Percentiles rank a stretch among this genome's conserved stretches.
Evolutionary conservation across 208 protist species (phyloP).

Genomic region (Wallacemonas sp.): DNA sequence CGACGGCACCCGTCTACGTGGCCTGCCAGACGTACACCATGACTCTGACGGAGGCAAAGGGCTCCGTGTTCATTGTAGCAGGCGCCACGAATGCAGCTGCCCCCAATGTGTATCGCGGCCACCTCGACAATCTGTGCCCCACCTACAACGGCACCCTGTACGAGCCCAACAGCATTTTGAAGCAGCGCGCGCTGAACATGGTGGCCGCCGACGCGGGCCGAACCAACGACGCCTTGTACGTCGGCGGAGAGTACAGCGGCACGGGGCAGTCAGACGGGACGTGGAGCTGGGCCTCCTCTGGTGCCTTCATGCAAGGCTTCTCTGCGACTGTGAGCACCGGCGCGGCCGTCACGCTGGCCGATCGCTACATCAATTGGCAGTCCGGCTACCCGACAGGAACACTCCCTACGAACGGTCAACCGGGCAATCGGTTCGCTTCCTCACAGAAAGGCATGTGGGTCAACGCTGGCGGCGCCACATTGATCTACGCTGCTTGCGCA

Average conservation of each 20-base stretch:
- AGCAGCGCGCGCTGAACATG: not conserved
- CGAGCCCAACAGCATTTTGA: conserved; percentile 2
- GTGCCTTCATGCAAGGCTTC: not conserved
- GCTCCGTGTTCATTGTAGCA: not conserved
- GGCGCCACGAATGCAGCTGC: not conserved
- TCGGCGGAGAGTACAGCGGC: not conserved
- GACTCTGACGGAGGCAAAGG: not conserved
- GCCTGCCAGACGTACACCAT: conserved; percentile 1
- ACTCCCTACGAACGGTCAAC: not conserved
- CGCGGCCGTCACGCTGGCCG: not conserved
- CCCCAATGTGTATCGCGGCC: not conserved
- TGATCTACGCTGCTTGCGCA: not conserved
- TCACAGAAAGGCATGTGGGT: not conserved
- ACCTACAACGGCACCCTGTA: conserved; percentile 11
- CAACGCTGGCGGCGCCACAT: not conserved
- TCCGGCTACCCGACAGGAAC: not conserved
- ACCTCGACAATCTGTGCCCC: conserved; percentile 2
- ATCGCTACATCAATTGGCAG: not conserved
- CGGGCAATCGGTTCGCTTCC: not conserved
- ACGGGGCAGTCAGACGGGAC: not conserved
- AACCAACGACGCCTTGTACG: not conserved
- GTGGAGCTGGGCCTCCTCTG: conserved; percentile 4
- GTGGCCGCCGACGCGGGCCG: not conserved
- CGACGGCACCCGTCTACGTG: not conserved
- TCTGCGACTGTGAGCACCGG: not conserved